A percentile compares a stretch with the other conserved stretches of the same genome.
These are phyloP conservation scores for Stereocaulon alpinum DNA, from an alignment of 495 filamentous ascomycete species.

Conservation along the genomic window DNA sequence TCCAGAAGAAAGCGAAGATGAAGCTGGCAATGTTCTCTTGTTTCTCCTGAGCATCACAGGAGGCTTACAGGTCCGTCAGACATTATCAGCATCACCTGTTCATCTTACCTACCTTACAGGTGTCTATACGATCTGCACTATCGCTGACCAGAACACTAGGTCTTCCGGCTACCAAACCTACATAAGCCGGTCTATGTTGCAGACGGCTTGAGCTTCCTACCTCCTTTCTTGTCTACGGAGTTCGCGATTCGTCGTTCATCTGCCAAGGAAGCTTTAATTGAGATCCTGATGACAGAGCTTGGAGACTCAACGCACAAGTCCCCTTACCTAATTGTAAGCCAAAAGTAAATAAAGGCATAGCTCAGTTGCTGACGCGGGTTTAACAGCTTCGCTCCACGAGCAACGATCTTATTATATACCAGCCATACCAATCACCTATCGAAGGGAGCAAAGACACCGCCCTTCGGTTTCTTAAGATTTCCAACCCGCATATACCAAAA, in stretches of 20 bases:
- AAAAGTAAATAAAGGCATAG: neutral
- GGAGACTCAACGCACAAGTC: constrained; percentile 59
- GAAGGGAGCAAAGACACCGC: constrained; percentile 28
- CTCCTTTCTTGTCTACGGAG: constrained; percentile 62
- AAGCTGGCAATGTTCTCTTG: constrained; percentile 45
- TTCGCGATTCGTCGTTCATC: constrained; percentile 56
- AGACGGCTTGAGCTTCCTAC: constrained; percentile 66
- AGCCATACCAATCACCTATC: constrained; percentile 49
- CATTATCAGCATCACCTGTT: too few species aligned
- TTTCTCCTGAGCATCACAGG: constrained; percentile 63
- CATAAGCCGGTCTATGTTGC: constrained; percentile 50
- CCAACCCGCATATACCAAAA: constrained; percentile 49
- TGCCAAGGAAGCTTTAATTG: constrained; percentile 58
- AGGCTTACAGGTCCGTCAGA: constrained; percentile 58
- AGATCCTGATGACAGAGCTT: constrained; percentile 73
- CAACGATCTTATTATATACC: constrained; percentile 80
- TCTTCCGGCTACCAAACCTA: constrained; percentile 41
- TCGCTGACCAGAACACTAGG: constrained; percentile 21
- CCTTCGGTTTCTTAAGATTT: constrained; percentile 69
- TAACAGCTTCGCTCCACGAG: constrained; percentile 60
- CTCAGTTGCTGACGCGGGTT: constrained; percentile 8
- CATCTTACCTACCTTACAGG: neutral
- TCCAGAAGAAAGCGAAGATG: constrained; percentile 32
- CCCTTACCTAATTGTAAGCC: constrained; percentile 70
- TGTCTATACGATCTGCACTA: neutral